A percentile compares a stretch with the other conserved stretches of the same genome.
Conservation (phyloP, 495 filamentous ascomycete genomes). For the Penicillium angulare region DNA sequence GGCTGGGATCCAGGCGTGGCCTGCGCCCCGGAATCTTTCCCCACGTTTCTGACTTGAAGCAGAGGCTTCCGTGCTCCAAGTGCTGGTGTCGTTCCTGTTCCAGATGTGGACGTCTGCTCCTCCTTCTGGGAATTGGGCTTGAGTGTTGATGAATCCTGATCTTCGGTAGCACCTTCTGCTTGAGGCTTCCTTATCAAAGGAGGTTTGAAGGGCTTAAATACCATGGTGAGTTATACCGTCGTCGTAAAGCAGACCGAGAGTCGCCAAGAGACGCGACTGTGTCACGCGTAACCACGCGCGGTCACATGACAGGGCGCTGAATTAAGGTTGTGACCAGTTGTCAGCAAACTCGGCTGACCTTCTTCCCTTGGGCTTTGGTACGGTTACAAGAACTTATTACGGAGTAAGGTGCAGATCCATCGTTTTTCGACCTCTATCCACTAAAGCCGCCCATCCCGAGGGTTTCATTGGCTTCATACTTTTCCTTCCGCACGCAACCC, state of each 20-base stretch:
- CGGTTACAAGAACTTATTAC: too few species aligned
- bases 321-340: not conserved
- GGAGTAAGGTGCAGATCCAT: not conserved
- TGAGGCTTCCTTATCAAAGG: slow-evolving; percentile 39
- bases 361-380: too few species aligned
- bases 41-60: slow-evolving; percentile 31
- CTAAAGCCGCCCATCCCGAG: not conserved
- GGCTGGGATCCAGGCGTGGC: not conserved
- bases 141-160: slow-evolving; percentile 24
- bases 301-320: not conserved
- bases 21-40: slow-evolving; percentile 12
- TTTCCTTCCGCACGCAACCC: too few species aligned
- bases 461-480: slow-evolving; percentile 1
- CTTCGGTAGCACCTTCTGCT: slow-evolving; percentile 2
- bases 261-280: not conserved
- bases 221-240: slow-evolving; percentile 29
- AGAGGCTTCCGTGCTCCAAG: slow-evolving; percentile 25
- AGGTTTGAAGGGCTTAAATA: slow-evolving; percentile 48
- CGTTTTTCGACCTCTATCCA: not conserved
- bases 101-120: slow-evolving; percentile 6
- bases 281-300: not conserved
- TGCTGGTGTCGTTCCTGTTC: slow-evolving; percentile 10
- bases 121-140: slow-evolving; percentile 28
- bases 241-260: not conserved
- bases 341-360: not conserved